Percentiles rank a stretch among this genome's conserved stretches.
Conservation (phyloP, 495 filamentous ascomycete species). For the Letharia columbiana region DNA sequence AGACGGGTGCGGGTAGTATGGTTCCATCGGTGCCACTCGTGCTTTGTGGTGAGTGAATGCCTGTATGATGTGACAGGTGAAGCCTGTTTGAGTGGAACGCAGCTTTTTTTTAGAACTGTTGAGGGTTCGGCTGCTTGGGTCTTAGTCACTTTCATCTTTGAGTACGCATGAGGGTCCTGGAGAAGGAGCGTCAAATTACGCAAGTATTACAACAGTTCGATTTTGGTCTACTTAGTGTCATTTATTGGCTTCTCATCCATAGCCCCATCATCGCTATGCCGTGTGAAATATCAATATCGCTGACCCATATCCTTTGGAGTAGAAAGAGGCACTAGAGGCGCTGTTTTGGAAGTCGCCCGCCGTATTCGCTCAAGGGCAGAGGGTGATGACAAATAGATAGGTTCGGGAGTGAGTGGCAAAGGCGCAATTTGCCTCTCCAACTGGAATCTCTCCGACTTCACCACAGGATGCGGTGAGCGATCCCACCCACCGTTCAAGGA, state of each 20-base stretch:
- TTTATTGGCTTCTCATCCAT: background rate
- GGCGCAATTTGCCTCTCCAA: background rate
- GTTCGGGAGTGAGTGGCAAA: background rate
- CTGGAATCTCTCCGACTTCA: background rate
- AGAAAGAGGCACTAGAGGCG: background rate
- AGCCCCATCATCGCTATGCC: background rate
- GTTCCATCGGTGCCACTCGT: too few relatives aligned
- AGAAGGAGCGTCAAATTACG: background rate
- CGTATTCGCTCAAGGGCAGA: background rate
- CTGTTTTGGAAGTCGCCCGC: background rate
- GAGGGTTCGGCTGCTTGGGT: too few relatives aligned
- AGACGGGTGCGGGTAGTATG: too few relatives aligned
- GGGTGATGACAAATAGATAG: background rate
- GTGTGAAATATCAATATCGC: background rate
- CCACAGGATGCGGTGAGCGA: background rate
- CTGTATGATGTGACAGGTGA: too few relatives aligned
- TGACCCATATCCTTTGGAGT: background rate
- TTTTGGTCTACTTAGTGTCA: background rate
- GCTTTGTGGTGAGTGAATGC: too few relatives aligned
- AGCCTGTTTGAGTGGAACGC: too few relatives aligned
- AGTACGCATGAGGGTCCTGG: too few relatives aligned
- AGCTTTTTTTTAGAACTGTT: too few relatives aligned
- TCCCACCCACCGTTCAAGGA: background rate
- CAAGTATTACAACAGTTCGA: background rate
- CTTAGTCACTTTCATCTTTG: too few relatives aligned